A percentile compares a stretch with the other conserved stretches of the same genome.
These are phyloP conservation scores for Venturia nashicola DNA, from an alignment of 2,329 filamentous ascomycete genomes.

Conservation along the genomic window DNA sequence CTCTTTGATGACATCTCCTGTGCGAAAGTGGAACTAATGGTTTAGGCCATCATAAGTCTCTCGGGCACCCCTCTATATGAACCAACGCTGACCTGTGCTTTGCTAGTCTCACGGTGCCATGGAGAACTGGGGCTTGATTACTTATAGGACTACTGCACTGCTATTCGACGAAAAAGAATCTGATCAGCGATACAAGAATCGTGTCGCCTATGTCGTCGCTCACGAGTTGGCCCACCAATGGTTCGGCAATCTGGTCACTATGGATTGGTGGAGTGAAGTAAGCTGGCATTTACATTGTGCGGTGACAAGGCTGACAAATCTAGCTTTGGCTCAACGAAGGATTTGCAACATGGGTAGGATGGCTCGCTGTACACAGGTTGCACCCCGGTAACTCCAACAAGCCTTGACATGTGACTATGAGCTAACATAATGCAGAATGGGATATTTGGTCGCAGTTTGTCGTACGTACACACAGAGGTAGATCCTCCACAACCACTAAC, in stretches of 20 bases:
- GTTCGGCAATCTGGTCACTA: slow-evolving; percentile 91
- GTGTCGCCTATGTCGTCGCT: slow-evolving; percentile 94
- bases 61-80: slow-evolving; percentile 9
- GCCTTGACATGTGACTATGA: not conserved
- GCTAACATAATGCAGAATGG: slow-evolving; percentile 52
- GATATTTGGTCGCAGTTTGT: slow-evolving; percentile 97
- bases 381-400: slow-evolving; percentile 50
- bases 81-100: slow-evolving; percentile 24
- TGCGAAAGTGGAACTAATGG: slow-evolving; percentile 8
- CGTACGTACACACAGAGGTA: slow-evolving; percentile 49
- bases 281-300: not conserved
- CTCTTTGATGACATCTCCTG: not conserved
- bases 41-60: slow-evolving; percentile 31
- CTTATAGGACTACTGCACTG: slow-evolving; percentile 81
- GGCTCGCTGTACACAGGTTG: slow-evolving; percentile 80
- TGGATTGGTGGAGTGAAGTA: slow-evolving; percentile 88
- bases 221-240: slow-evolving; percentile 95
- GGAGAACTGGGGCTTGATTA: slow-evolving; percentile 96
- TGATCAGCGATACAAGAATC: slow-evolving; percentile 80
- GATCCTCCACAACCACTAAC: slow-evolving; percentile 21
- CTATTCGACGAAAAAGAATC: slow-evolving; percentile 92
- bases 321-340: slow-evolving; percentile 80
- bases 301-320: not conserved
- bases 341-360: slow-evolving; percentile 97
- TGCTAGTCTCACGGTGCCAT: slow-evolving; percentile 58